Evolutionary conservation across 805 yeast genomes (phyloP), one percentile per base, ranked within the genome.

Genomic region (Hyphopichia homilentoma): DNA sequence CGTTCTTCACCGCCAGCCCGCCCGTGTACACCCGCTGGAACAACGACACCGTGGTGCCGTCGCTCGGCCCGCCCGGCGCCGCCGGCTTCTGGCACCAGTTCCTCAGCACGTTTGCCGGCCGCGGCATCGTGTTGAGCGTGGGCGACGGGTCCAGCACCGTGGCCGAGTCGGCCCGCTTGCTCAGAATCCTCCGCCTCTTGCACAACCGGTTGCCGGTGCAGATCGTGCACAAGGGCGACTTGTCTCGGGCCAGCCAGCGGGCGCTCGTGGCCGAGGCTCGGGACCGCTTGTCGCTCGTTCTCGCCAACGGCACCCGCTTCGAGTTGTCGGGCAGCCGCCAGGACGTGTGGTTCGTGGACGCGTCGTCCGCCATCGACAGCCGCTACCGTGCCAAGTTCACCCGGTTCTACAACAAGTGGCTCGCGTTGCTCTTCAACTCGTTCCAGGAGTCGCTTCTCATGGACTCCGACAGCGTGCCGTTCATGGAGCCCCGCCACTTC

Each of bases 371-470:
- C 13, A n/a, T 23, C n/a, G 7, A 15, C 6, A 7, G 15, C 13
- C 7, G 26, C 14, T n/a, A 23, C 14, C 27, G n/a, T n/a, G n/a
- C n/a, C n/a, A n/a, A n/a, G n/a, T n/a, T n/a, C 18, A 22, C 25
- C 3, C 13, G 32, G 15, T 38, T 37, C 20, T 25, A 25, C 12
- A 28, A 38, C 27, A 32, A 35, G 7, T 21, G 39, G 31, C 34
- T 49, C 8, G 52, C 58, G 4, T 35, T 43, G 3, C 29, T 54
- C 15, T 52, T 52, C 41, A 43, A 38, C 28, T 40, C 51, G 2
- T 52, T 50, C 24, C 49, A 43, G 16, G 39, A 45, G 28, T 34
- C 45, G 6, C 32, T 54, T 14, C 33, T 51, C 4, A 27, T 54
- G 28, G 50, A 48, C 13, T 43, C 59, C 7, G 48, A 48, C 28